phyloP scores from a whole-genome alignment of 176 grass and related monocot genomes.

The Eleusine indica region DNA sequence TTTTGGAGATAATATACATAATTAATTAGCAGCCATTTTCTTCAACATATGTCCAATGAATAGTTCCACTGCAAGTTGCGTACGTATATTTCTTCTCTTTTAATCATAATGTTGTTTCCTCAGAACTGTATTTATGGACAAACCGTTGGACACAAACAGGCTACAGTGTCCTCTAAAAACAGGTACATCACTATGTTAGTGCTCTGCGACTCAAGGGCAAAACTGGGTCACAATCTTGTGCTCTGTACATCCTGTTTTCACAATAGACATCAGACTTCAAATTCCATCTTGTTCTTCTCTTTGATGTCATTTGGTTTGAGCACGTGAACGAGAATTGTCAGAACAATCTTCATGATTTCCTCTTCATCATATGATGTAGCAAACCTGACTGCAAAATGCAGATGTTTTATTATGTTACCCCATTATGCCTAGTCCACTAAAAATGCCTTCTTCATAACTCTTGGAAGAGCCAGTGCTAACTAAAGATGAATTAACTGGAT shows the following conservation, averaged over 20 bases:
- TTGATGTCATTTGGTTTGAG: conserved; percentile 52
- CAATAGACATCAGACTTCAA: conserved; percentile 25
- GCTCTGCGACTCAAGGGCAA: conserved; percentile 15
- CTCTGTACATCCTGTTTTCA: conserved; percentile 13
- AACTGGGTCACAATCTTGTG: conserved; percentile 25
- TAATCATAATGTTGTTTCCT: conserved; percentile 1
- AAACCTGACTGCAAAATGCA: conserved; percentile 58
- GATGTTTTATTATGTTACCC: neutral
- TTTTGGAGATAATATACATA: neutral
- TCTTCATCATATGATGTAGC: conserved; percentile 68
- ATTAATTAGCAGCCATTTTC: neutral
- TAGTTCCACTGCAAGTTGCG: neutral
- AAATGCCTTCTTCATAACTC: conserved; percentile 10
- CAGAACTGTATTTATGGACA: neutral
- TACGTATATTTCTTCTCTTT: neutral
- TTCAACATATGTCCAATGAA: conserved; percentile 10
- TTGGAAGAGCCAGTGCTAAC: neutral
- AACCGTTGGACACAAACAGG: neutral
- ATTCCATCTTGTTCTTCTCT: conserved; percentile 33
- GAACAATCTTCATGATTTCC: conserved; percentile 63
- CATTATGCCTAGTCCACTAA: conserved; percentile 4
- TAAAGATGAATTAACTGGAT: conserved; percentile 10
- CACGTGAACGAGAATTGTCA: conserved; percentile 67
- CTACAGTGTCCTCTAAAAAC: neutral
- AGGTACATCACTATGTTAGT: neutral